Evolutionary conservation across 2,329 filamentous ascomycete genomes (phyloP).

Genomic region (Scedosporium boydii): DNA sequence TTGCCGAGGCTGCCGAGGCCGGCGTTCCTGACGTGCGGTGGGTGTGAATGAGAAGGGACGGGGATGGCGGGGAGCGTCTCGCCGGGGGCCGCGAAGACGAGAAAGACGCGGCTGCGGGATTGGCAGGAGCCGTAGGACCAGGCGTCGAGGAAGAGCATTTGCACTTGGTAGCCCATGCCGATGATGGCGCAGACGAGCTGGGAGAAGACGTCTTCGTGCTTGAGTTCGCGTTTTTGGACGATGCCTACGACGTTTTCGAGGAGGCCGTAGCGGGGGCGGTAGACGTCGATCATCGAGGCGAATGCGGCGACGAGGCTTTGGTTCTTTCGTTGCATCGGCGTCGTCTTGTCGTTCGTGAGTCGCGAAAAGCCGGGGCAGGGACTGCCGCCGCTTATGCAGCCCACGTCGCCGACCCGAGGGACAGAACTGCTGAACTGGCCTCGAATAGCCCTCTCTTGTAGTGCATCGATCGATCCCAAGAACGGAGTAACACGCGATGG

Average conservation of each 20-base stretch:
- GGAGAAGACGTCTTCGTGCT: constrained; percentile 55
- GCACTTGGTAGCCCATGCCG: constrained; percentile 67
- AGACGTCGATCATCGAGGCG: constrained; percentile 63
- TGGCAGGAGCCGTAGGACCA: constrained; percentile 62
- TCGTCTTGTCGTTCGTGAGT: constrained; percentile 49
- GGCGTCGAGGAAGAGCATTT: constrained; percentile 58
- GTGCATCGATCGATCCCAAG: constrained; percentile 63
- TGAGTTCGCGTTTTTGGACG: constrained; percentile 29
- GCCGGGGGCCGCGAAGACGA: constrained; percentile 61
- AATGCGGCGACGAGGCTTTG: constrained; percentile 72
- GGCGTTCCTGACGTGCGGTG: constrained; percentile 17
- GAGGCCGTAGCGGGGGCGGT: constrained; percentile 63
- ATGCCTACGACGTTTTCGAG: constrained; percentile 70
- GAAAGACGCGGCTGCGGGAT: constrained; percentile 56
- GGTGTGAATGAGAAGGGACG: constrained; percentile 53
- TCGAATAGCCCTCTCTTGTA: constrained; percentile 45
- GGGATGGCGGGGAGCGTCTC: constrained; percentile 46
- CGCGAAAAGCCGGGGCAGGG: constrained; percentile 70
- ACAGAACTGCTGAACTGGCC: constrained; percentile 38
- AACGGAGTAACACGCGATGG: constrained; percentile 41
- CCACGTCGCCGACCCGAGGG: constrained; percentile 52
- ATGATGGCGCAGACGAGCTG: constrained; percentile 66
- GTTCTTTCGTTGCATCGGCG: constrained; percentile 51
- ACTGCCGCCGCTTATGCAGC: constrained; percentile 62
- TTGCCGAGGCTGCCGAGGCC: constrained; percentile 51